Base-by-base conservation (phyloP, 1,284 basidiomycete genomes). In the Ganoderma sinense region DNA sequence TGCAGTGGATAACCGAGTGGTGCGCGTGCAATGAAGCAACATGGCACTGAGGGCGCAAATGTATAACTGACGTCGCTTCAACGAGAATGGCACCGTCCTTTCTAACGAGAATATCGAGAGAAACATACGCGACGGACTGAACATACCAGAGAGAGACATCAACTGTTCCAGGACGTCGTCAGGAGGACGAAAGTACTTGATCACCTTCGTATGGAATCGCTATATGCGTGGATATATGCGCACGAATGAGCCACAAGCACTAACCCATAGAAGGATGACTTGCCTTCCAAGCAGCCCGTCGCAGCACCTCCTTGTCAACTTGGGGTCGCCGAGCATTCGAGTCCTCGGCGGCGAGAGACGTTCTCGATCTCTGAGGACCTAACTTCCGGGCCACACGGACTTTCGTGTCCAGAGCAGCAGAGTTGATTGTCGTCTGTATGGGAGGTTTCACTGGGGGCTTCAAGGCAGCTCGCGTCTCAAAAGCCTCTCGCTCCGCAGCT, bases 321-420 rank as follows among this genome's bases (percentile, higher is more conserved):
- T 63, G 8, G 64, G 68, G 33, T 36, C 48, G 29, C 5, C 33
- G 13, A 33, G 40, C 29, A 56, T 18, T 18, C 29, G 16, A 11
- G 39, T 61, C 59, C 13, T 40, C 31, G 20, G 62, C 36, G 41
- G 31, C 26, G 26, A 58, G 48, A 1, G 68, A 69, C 14, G 59
- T 40, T 23, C 62, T 61, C 6, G 70, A 36, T 23, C 67, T 66
- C 26, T 61, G 65, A 11, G 43, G 67, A 2, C 53, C 53, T 20
- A 69, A 66, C 36, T 67, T 71, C 39, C 73, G 62, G 20, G 70
- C 69, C 18, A 74, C 71, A 43, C 62, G 73, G 18, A 72, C 71
- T 48, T 72, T 74, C 20, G 62, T 33, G 39, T 72, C 36, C 66
- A 72, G 65, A 40, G 60, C 62, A 20, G 59, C 59, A 11, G 23